Percentiles rank a stretch among this genome's conserved stretches.
phyloP scores from a whole-genome alignment of 345 rosid species.

The Arabis alpina region DNA sequence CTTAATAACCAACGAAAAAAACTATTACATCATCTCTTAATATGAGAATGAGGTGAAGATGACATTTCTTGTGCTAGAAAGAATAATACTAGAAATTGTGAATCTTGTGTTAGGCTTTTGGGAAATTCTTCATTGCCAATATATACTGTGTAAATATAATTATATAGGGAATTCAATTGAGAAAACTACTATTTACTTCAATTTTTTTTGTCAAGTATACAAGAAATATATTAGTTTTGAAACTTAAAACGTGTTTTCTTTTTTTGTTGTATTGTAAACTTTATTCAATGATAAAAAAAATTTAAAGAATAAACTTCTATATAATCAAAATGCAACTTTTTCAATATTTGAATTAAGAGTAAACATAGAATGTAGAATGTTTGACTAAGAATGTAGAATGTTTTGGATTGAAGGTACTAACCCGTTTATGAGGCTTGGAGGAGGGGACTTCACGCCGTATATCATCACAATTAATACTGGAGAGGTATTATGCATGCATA shows the following conservation, averaged over 20 bases:
- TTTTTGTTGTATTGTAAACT: neutral
- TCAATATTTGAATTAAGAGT: too few species aligned
- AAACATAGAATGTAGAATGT: too few species aligned
- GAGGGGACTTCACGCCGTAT: slow-evolving; percentile 71
- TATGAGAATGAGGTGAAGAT: neutral
- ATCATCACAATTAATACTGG: slow-evolving; percentile 56
- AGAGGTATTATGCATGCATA: too few species aligned
- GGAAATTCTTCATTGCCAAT: neutral
- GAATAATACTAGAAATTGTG: neutral
- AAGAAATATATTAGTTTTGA: neutral
- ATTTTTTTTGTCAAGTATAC: neutral
- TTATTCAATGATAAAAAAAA: too few species aligned
- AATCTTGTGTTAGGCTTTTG: neutral
- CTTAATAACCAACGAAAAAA: neutral
- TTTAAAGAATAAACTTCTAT: too few species aligned
- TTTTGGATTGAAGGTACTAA: slow-evolving; percentile 58
- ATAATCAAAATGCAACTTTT: too few species aligned
- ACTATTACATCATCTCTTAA: neutral
- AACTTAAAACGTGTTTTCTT: too few species aligned
- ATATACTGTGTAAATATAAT: neutral
- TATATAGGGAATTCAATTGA: neutral
- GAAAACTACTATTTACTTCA: neutral
- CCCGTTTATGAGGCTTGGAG: slow-evolving; percentile 53
- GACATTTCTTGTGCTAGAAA: slow-evolving; percentile 3
- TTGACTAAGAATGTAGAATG: too few species aligned